These are phyloP conservation scores for Leptographium lundbergii DNA, from an alignment of 2,329 filamentous ascomycete genomes.

Conservation along the genomic window DNA sequence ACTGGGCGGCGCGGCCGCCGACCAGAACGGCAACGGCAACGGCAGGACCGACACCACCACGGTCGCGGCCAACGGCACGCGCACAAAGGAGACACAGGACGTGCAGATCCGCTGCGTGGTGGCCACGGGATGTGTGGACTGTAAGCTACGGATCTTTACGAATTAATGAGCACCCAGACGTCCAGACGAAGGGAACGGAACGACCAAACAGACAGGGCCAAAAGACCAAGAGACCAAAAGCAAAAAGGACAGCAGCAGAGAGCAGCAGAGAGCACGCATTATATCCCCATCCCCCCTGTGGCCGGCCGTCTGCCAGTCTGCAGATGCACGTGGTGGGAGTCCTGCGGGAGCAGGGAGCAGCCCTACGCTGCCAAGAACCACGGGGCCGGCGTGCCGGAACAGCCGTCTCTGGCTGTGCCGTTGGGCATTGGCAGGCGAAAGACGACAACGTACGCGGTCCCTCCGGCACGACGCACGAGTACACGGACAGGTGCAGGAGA, in stretches of 20 bases:
- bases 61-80: background rate
- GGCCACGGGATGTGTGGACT: constrained; percentile 74
- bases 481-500: too few species aligned
- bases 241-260: background rate
- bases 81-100: constrained; percentile 28
- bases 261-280: background rate
- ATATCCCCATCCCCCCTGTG: background rate
- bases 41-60: constrained; percentile 15
- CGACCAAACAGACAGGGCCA: background rate
- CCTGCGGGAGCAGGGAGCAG: too few species aligned
- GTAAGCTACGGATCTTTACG: constrained; percentile 68
- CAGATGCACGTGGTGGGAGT: too few species aligned
- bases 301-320: too few species aligned
- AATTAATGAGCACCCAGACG: constrained; percentile 20
- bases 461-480: too few species aligned
- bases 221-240: background rate
- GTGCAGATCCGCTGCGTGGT: constrained; percentile 71
- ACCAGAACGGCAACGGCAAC: constrained; percentile 21
- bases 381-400: too few species aligned
- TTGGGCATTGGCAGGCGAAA: too few species aligned
- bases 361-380: too few species aligned
- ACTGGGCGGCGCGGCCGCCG: background rate
- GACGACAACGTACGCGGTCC: too few species aligned
- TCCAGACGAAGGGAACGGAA: background rate
- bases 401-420: too few species aligned